Evolutionary conservation across 2,329 filamentous ascomycete species (phyloP).

Genomic region (Scleromitrula shiraiana): DNA sequence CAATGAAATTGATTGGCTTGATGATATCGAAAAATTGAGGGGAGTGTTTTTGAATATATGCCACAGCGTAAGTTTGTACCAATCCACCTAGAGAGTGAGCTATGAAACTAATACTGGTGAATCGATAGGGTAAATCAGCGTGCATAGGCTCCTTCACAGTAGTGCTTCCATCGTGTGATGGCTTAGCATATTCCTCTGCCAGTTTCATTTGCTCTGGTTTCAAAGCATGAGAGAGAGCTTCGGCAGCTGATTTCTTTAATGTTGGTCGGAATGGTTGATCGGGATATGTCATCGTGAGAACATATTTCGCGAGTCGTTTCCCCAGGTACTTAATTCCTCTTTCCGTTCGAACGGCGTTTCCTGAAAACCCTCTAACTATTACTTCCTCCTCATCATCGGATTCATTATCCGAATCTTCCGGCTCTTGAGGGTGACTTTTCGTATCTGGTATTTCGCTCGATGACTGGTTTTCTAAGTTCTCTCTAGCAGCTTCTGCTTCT

Average conservation of each 20-base stretch:
- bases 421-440: not conserved
- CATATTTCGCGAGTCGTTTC: conserved; percentile 85
- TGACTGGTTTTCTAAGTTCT: conserved; percentile 10
- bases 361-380: conserved; percentile 81
- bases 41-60: conserved; percentile 94
- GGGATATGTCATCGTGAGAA: conserved; percentile 84
- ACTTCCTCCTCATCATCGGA: conserved; percentile 69
- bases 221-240: conserved; percentile 34
- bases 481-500: conserved; percentile 9
- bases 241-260: conserved; percentile 39
- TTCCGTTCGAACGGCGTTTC: conserved; percentile 86
- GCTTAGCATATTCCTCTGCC: conserved; percentile 38
- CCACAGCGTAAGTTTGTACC: conserved; percentile 88
- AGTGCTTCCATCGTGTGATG: conserved; percentile 54
- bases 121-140: conserved; percentile 59
- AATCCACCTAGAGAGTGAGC: conserved; percentile 86
- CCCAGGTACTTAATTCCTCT: conserved; percentile 94
- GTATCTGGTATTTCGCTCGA: conserved; percentile 11
- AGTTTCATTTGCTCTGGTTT: conserved; percentile 31
- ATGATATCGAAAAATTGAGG: conserved; percentile 84
- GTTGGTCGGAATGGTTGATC: conserved; percentile 80
- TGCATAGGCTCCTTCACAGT: conserved; percentile 40
- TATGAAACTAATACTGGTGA: conserved; percentile 92
- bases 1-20: conserved; percentile 82
- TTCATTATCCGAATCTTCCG: conserved; percentile 19